Percentiles rank a stretch among this genome's conserved stretches.
Conservation (phyloP, 176 grass and related monocot species). For the Microstegium vimineum region DNA sequence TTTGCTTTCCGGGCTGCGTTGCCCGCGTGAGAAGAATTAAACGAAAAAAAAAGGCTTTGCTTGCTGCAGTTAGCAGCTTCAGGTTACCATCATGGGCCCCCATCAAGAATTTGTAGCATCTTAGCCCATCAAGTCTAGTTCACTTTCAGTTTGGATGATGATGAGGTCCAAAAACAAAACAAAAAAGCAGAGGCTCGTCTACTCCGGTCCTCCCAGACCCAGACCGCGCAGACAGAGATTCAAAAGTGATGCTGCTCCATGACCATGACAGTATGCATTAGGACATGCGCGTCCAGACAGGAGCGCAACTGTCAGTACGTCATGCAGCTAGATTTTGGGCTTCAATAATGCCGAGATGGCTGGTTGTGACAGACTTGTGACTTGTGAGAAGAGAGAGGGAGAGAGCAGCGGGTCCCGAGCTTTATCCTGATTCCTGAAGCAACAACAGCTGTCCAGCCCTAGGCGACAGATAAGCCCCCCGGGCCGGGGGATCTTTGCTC, state of each 20-base stretch:
- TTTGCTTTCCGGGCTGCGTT: no score
- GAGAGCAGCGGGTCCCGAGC: not conserved
- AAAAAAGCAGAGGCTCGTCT: not conserved
- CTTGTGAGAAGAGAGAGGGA: no score
- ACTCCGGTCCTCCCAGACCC: not conserved
- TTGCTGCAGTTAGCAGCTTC: not conserved
- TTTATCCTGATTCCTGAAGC: slow-evolving; percentile 2
- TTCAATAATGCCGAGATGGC: not conserved
- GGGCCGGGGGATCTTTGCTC: not conserved
- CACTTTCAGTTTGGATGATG: not conserved
- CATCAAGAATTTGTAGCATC: not conserved
- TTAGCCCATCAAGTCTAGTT: no score
- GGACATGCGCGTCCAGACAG: not conserved
- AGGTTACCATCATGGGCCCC: not conserved
- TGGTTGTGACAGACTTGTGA: not conserved
- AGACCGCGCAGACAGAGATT: not conserved
- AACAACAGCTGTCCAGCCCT: not conserved
- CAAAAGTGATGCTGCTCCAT: not conserved
- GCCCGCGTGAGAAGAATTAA: no score
- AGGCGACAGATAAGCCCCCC: no score
- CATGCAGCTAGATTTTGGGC: not conserved
- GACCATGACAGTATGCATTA: no score
- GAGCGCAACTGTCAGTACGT: not conserved
- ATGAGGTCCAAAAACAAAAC: not conserved
- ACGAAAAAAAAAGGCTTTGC: no score